These are phyloP conservation scores for Rhynchosporium secalis DNA, from an alignment of 2,329 filamentous ascomycete species.

Conservation along the genomic window DNA sequence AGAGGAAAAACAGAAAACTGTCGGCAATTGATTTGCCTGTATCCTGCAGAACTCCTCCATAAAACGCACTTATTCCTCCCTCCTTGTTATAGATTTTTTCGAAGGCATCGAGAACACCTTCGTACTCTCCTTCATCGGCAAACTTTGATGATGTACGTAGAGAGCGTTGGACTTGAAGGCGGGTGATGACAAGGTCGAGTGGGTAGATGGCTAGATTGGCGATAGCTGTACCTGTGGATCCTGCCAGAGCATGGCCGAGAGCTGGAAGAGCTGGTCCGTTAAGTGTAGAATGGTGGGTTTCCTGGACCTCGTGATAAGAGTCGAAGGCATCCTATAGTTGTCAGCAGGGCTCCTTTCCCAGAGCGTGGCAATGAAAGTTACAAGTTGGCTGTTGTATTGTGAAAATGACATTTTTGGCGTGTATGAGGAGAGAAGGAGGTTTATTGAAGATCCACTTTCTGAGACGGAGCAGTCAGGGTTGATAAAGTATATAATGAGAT, in stretches of 20 bases:
- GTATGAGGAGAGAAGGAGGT: not conserved
- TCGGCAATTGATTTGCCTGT: constrained; percentile 69
- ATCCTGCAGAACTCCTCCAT: constrained; percentile 63
- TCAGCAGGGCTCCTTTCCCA: not conserved
- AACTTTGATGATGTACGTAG: constrained; percentile 44
- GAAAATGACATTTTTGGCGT: constrained; percentile 11
- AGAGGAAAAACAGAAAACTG: constrained; percentile 83
- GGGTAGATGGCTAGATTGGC: constrained; percentile 81
- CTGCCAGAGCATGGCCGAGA: constrained; percentile 78
- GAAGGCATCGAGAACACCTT: constrained; percentile 67
- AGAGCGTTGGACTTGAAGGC: constrained; percentile 75
- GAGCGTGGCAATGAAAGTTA: constrained; percentile 27
- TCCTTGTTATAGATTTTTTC: constrained; percentile 69
- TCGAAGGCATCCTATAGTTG: constrained; percentile 35
- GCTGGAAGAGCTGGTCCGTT: constrained; percentile 59
- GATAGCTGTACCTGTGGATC: constrained; percentile 74
- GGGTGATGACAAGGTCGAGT: constrained; percentile 76
- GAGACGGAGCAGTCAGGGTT: not conserved
- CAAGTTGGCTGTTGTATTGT: constrained; percentile 44
- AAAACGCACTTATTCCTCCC: constrained; percentile 69
- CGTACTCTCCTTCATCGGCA: constrained; percentile 53
- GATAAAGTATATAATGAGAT: not conserved
- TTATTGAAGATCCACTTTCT: not conserved
- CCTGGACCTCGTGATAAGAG: constrained; percentile 41
- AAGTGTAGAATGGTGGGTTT: constrained; percentile 34